A percentile compares a stretch with the other conserved stretches of the same genome.
These are phyloP conservation scores for Leccinum pachyderme DNA, from an alignment of 1,284 basidiomycete species.

Conservation along the genomic window DNA sequence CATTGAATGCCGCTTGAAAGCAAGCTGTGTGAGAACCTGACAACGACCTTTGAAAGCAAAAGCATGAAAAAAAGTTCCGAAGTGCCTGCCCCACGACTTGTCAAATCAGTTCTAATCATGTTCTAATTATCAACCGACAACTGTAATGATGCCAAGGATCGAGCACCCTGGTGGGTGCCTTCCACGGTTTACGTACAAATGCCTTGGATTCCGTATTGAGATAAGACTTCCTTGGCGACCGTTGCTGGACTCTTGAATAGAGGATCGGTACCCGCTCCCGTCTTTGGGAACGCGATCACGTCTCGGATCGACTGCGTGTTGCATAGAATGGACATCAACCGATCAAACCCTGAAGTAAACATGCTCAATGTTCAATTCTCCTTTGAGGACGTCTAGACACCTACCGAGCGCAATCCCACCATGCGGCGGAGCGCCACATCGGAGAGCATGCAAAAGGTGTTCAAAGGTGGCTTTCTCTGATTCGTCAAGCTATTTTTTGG, in stretches of 20 bases:
- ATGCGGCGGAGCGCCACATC: conserved; percentile 90
- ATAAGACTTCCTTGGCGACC: conserved; percentile 52
- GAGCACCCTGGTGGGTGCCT: background rate
- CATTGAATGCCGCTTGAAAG: conserved; percentile 6
- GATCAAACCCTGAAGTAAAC: conserved; percentile 74
- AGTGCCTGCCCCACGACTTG: background rate
- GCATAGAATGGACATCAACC: conserved; percentile 88
- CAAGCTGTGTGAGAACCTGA: background rate
- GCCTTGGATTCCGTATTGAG: conserved; percentile 60
- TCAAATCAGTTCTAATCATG: conserved; percentile 3
- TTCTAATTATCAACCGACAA: conserved; percentile 1
- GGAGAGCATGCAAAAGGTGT: conserved; percentile 83
- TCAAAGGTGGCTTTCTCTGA: conserved; percentile 75
- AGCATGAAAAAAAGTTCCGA: conserved; percentile 1
- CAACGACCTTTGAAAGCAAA: background rate
- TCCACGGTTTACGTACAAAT: conserved; percentile 11
- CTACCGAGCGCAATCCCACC: conserved; percentile 91
- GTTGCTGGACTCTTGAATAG: conserved; percentile 86
- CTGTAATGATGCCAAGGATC: conserved; percentile 12
- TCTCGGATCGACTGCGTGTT: conserved; percentile 84
- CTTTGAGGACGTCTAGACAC: conserved; percentile 18
- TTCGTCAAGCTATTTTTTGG: conserved; percentile 57
- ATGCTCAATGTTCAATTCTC: conserved; percentile 6
- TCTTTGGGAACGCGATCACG: conserved; percentile 96
- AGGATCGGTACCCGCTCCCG: conserved; percentile 78